Base-by-base conservation (phyloP, 805 yeast genomes). In the Candida chauliodis region DNA sequence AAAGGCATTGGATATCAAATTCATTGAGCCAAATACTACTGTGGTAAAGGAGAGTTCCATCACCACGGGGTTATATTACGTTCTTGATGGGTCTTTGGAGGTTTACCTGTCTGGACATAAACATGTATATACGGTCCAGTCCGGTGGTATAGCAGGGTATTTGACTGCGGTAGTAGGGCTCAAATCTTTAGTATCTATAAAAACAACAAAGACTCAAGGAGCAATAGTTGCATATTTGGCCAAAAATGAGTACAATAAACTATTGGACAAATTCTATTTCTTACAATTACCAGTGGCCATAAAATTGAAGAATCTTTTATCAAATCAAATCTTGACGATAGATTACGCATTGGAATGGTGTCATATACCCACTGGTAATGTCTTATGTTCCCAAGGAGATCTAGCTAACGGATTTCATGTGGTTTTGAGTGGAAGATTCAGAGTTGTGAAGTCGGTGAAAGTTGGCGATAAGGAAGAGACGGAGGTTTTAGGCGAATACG, bases 271-370 rank as follows among this genome's bases (percentile, higher is more conserved):
- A 45, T 83, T 78, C 53, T 90, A 91, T 42, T 72, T 78, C 58
- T 69, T 91, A 8, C 84, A 85, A 47, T 64, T 91, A 26, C 78
- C 88, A 2, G 74, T 89, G 32, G 96, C 98, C 0, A 79, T 79
- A 43, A 73, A 79, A 7, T 63, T 91, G 45, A 79, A 84, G 31
- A 69, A 69, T n/a, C 69, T 84, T 2, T 59, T 93, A 27, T 81
- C 90, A 20, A 66, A 75, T 20, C 76, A 84, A 39, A 67, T 91
- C 26, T 59, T 84, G 26, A 77, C 83, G 40, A 76, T 93, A 29
- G 98, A 91, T 53, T 87, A 85, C 59, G 96, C 97, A 0, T 64
- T 93, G 36, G 99, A 93, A 58, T 91, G 98, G 98, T 79, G 90
- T 28, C 96, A 88, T 42, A 69, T 85, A 9, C 79, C 79, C n/a